Evolutionary conservation across 1,284 basidiomycete genomes (phyloP), one percentile per base, ranked within the genome.

Genomic region (Agroathelia rolfsii): DNA sequence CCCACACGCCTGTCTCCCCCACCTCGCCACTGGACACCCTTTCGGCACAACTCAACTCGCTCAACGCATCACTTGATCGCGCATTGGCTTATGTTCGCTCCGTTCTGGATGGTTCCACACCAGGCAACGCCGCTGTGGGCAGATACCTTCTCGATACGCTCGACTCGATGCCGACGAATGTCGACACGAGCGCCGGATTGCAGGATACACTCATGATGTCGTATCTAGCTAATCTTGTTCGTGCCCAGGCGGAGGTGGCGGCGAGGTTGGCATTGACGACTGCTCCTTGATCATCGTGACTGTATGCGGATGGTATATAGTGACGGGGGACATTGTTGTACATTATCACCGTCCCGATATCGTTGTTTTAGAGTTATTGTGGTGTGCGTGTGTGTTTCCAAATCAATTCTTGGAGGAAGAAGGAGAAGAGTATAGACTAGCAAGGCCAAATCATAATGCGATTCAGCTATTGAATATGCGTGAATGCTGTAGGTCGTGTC

Each of bases 401-500:
- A n/a, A n/a, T n/a, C n/a, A n/a, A n/a, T n/a, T n/a, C n/a, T n/a
- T n/a, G n/a, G n/a, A n/a, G n/a, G n/a, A n/a, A n/a, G n/a, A n/a
- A n/a, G n/a, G n/a, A n/a, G n/a, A n/a, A n/a, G n/a, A n/a, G n/a
- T n/a, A n/a, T n/a, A n/a, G n/a, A n/a, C n/a, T n/a, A n/a, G n/a
- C n/a, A n/a, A n/a, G n/a, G n/a, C n/a, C n/a, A n/a, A n/a, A n/a
- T n/a, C n/a, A n/a, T n/a, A n/a, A n/a, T n/a, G n/a, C n/a, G n/a
- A 36, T 33, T 51, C 58, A 84, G 58, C 82, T 86, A 57, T 98
- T 98, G 68, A 98, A 98, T 43, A 98, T 86, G 32, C 93, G 69
- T 22, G 90, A 93, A 59, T 97, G 94, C 53, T 95, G 83, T 47
- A 92, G 61, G 59, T 97, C 94, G 56, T 98, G 94, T 40, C 94